phyloP scores from a whole-genome alignment of 1,139 yeast genomes.

The Magnusiomyces magnusii region DNA sequence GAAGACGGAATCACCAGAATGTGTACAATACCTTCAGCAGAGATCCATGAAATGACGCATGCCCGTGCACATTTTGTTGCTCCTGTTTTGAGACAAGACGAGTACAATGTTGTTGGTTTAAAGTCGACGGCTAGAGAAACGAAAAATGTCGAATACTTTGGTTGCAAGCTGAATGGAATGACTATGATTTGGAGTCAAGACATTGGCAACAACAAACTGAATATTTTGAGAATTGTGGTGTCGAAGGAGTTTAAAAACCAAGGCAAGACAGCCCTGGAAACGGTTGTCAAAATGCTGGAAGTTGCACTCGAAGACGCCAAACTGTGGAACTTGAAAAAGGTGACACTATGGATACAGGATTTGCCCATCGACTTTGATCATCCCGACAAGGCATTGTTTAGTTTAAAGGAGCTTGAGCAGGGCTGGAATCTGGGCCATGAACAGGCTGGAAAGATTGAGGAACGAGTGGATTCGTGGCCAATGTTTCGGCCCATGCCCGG shows the following conservation, averaged over 20 bases:
- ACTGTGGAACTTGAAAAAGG: slow-evolving; percentile 21
- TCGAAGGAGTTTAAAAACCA: slow-evolving; percentile 2
- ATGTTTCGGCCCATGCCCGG: slow-evolving; percentile 21
- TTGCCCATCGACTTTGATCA: slow-evolving; percentile 17
- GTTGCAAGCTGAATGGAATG: slow-evolving; percentile 30
- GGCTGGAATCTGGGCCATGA: not conserved
- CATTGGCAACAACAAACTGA: slow-evolving; percentile 35
- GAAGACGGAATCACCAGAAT: slow-evolving; percentile 28
- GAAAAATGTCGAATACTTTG: slow-evolving; percentile 24
- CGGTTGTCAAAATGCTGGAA: slow-evolving; percentile 18
- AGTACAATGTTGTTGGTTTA: not conserved
- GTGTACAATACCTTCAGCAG: slow-evolving; percentile 28
- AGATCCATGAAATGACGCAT: slow-evolving; percentile 37
- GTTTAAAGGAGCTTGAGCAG: not conserved
- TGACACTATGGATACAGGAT: slow-evolving; percentile 27
- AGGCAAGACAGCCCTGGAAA: slow-evolving; percentile 11
- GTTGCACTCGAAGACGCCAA: slow-evolving; percentile 27
- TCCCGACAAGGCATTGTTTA: not conserved
- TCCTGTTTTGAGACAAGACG: slow-evolving; percentile 16
- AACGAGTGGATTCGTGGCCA: slow-evolving; percentile 26
- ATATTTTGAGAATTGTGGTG: slow-evolving; percentile 28
- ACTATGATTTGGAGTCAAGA: slow-evolving; percentile 45
- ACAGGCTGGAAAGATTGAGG: slow-evolving; percentile 1
- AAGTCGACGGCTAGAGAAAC: not conserved
- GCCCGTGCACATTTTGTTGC: slow-evolving; percentile 38